A percentile compares a stretch with the other conserved stretches of the same genome.
phyloP scores from a whole-genome alignment of 2,329 filamentous ascomycete species.

The Podosphaera xanthii region DNA sequence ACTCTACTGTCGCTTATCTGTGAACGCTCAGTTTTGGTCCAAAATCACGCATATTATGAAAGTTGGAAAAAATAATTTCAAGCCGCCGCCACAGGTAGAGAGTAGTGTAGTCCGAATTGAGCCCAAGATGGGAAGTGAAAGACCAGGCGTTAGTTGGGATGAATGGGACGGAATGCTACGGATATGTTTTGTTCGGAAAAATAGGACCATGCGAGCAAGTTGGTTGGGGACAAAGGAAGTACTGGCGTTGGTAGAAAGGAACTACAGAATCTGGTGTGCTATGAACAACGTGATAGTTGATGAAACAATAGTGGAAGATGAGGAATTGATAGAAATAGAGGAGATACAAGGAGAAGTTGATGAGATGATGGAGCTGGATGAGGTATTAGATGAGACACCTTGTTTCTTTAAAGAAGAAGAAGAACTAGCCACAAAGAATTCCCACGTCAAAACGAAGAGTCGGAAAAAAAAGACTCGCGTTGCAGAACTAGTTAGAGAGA shows the following conservation, averaged over 20 bases:
- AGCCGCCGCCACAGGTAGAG: slow-evolving; percentile 81
- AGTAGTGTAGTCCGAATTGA: slow-evolving; percentile 75
- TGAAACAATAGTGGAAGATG: slow-evolving; percentile 29
- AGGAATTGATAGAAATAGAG: slow-evolving; percentile 23
- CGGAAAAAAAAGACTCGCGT: slow-evolving; percentile 61
- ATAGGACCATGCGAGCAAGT: slow-evolving; percentile 64
- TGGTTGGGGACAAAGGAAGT: slow-evolving; percentile 66
- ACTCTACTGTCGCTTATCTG: slow-evolving; percentile 72
- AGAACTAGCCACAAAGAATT: slow-evolving; percentile 16
- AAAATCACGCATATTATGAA: slow-evolving; percentile 61
- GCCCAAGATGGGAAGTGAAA: slow-evolving; percentile 52
- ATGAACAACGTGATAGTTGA: slow-evolving; percentile 64
- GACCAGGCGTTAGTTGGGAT: slow-evolving; percentile 75
- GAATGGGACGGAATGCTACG: slow-evolving; percentile 84
- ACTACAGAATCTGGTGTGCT: slow-evolving; percentile 78
- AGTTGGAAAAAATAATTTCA: slow-evolving; percentile 91
- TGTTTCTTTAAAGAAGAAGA: slow-evolving; percentile 55
- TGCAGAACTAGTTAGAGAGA: slow-evolving; percentile 59
- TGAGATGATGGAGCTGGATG: slow-evolving; percentile 28
- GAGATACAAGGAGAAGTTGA: slow-evolving; percentile 26
- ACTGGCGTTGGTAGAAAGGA: slow-evolving; percentile 60
- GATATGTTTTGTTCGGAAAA: slow-evolving; percentile 69
- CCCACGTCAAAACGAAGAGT: slow-evolving; percentile 35
- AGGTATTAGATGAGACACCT: slow-evolving; percentile 44
- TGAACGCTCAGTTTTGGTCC: slow-evolving; percentile 86